Conservation (phyloP, 768 basidiomycete species). For the Hydnomerulius pinastri region DNA sequence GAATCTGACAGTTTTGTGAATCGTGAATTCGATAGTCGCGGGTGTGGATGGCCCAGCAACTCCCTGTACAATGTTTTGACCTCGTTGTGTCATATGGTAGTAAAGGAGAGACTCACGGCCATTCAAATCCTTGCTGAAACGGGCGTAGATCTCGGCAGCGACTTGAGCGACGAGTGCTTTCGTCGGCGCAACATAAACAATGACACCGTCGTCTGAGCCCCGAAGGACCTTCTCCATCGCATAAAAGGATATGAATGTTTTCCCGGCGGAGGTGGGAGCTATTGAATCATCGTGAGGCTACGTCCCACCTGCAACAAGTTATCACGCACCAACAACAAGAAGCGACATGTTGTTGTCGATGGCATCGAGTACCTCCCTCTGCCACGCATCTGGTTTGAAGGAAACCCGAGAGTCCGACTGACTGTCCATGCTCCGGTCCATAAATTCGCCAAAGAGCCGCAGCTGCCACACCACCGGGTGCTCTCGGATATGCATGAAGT, state of each 20-base stretch:
- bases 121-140: slow-evolving; percentile 58
- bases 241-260: slow-evolving; percentile 77
- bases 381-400: slow-evolving; percentile 75
- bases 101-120: slow-evolving; percentile 37
- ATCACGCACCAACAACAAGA: slow-evolving; percentile 58
- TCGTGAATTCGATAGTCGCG: slow-evolving; percentile 65
- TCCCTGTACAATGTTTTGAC: slow-evolving; percentile 37
- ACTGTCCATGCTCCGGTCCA: slow-evolving; percentile 74
- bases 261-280: slow-evolving; percentile 75
- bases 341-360: slow-evolving; percentile 61
- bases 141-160: slow-evolving; percentile 72
- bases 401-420: slow-evolving; percentile 55
- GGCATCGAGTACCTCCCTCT: slow-evolving; percentile 62
- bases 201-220: slow-evolving; percentile 62
- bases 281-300: slow-evolving; percentile 3
- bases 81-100: background rate
- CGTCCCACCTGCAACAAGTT: background rate
- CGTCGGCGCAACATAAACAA: slow-evolving; percentile 76
- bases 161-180: slow-evolving; percentile 75
- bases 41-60: slow-evolving; percentile 67
- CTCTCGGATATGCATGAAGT: slow-evolving; percentile 58
- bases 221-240: slow-evolving; percentile 73
- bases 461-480: slow-evolving; percentile 67
- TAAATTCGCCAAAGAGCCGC: slow-evolving; percentile 66
- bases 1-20: slow-evolving; percentile 67